Evolutionary conservation across 257 asterid genomes (phyloP), one percentile per base, ranked within the genome.

Genomic region (Solanum chaucha): DNA sequence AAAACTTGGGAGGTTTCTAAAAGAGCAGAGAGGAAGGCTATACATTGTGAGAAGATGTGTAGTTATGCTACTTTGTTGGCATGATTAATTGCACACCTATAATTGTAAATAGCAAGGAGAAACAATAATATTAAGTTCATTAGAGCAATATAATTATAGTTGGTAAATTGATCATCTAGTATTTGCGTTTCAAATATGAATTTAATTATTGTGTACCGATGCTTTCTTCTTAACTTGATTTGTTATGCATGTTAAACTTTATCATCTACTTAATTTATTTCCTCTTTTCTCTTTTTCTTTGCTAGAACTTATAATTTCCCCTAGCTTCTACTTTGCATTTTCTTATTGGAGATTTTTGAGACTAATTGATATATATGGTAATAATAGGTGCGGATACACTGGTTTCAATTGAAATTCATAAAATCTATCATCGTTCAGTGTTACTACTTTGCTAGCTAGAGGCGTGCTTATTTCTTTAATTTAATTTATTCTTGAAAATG

Each of bases 11-110:
- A 91, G 90, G 71, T 92, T 92, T 82, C 89, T 95, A 8, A 93
- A 92, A 77, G 92, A 95, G 87, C 96, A 93, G 26, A 92, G 95
- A 89, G 98, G 95, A 70, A 92, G 95, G 87, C 89, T 94, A 61
- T 94, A 95, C 86, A 95, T 95, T 6, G 44, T 92, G 74, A 87
- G 95, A 89, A 95, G 96, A 93, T 95, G 98, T 65, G 98, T 94
- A 5, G 94, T 93, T 19, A 94, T 94, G 96, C 96, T 95, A 81
- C 92, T 95, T 38, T 95, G 98, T 84, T 95, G 98, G 98, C 94
- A 92, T 64, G 98, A 95, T 32, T 94, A 80, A 92, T 4, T 5
- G 2, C 8, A 13, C 11, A 17, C 0, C 10, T 3, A 13, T 10
- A 48, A 51, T 15, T 89, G 94, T 92, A 87, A 88, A 93, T 88